phyloP scores from a whole-genome alignment of 345 rosid genomes.

The Aquilaria malaccensis region DNA sequence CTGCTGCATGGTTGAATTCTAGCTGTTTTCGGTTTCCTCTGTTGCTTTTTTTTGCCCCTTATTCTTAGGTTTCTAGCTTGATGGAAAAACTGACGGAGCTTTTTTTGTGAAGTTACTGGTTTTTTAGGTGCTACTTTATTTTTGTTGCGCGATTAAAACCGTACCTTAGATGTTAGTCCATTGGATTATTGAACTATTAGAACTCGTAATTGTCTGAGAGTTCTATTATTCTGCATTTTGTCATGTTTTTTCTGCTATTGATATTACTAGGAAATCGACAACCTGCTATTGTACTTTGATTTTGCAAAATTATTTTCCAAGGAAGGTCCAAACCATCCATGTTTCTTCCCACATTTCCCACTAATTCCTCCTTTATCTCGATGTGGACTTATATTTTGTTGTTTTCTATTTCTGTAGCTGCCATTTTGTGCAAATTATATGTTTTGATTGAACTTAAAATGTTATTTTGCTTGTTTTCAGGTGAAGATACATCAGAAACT shows the following conservation, averaged over 20 bases:
- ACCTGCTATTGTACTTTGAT: neutral
- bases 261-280: neutral
- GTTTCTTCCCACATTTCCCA: neutral
- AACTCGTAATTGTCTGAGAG: no score
- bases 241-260: slow-evolving; percentile 1
- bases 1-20: neutral
- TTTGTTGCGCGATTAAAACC: neutral
- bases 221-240: no score
- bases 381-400: neutral
- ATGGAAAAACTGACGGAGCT: neutral
- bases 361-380: neutral
- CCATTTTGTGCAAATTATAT: neutral
- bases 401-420: slow-evolving; percentile 2
- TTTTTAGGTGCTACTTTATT: no score
- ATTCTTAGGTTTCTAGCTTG: neutral
- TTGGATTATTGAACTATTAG: no score
- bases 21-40: neutral
- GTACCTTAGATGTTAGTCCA: neutral
- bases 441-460: neutral
- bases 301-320: neutral
- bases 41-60: neutral
- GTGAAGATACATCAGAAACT: slow-evolving; percentile 60
- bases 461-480: slow-evolving; percentile 28
- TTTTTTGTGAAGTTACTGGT: neutral
- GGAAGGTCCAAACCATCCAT: neutral